Evolutionary conservation across 1,284 basidiomycete genomes (phyloP).

Genomic region (Boletus albobrunnescens): DNA sequence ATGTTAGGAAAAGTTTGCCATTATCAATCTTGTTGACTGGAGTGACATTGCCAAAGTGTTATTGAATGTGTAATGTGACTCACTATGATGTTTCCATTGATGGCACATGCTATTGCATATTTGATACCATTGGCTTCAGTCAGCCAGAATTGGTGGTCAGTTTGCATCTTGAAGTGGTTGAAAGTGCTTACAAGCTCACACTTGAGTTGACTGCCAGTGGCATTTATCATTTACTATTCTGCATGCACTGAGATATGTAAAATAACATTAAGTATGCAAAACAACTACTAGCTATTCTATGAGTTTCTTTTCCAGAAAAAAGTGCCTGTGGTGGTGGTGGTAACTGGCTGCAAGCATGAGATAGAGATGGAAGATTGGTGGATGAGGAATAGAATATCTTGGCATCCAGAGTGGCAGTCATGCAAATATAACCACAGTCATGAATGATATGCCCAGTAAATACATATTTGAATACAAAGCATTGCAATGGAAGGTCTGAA

Average conservation of each 20-base stretch:
- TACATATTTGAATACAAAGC: neutral
- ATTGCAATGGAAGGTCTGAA: neutral
- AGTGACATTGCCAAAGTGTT: neutral
- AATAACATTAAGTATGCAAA: neutral
- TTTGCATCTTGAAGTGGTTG: neutral
- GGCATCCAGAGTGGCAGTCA: neutral
- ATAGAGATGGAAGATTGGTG: neutral
- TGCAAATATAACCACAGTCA: neutral
- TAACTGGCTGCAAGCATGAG: neutral
- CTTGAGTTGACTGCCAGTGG: neutral
- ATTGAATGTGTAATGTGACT: neutral
- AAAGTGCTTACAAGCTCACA: neutral
- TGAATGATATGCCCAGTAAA: neutral
- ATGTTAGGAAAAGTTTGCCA: neutral
- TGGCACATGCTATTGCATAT: neutral
- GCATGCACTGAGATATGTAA: neutral
- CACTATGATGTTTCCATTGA: neutral
- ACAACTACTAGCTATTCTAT: neutral
- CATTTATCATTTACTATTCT: neutral
- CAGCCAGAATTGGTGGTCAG: neutral
- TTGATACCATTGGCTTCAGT: neutral
- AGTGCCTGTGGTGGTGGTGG: neutral
- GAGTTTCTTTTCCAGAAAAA: neutral
- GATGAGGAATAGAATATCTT: neutral
- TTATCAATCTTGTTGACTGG: neutral